Percentiles rank a stretch among this genome's conserved stretches.
Evolutionary conservation across 495 filamentous ascomycete genomes (phyloP).

Genomic region (Aspergillus diversus): DNA sequence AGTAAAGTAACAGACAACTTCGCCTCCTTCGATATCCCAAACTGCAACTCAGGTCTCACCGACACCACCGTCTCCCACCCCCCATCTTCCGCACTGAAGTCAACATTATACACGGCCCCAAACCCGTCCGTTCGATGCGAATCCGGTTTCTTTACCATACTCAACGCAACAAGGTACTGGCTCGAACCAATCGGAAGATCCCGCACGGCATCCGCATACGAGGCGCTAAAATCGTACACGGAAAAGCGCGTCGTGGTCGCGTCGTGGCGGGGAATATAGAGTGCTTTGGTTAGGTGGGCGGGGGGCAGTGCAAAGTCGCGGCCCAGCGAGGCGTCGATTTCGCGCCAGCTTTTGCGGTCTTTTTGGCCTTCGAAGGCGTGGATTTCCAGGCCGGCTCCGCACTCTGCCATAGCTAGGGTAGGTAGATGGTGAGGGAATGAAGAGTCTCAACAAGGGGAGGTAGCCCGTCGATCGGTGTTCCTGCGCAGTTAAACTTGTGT

Average conservation of each 20-base stretch:
- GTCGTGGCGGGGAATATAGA: conserved; percentile 15
- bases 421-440: no score
- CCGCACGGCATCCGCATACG: not conserved
- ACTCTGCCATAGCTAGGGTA: no score
- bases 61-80: not conserved
- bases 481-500: no score
- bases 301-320: not conserved
- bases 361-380: not conserved
- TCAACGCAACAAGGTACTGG: conserved; percentile 11
- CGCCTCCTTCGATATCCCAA: no score
- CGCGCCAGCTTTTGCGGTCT: not conserved
- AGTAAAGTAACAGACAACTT: no score
- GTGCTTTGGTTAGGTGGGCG: conserved; percentile 3
- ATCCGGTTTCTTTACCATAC: conserved; percentile 9
- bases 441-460: no score
- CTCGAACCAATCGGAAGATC: conserved; percentile 11
- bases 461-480: no score
- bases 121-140: not conserved
- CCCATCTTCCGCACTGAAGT: not conserved
- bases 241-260: conserved; percentile 2
- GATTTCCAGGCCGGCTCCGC: not conserved
- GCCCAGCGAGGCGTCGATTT: not conserved
- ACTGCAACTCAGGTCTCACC: not conserved
- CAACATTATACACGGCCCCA: not conserved
- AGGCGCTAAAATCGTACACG: conserved; percentile 9